phyloP scores from a whole-genome alignment of 306 rosid species.

The Arachis stenosperma region DNA sequence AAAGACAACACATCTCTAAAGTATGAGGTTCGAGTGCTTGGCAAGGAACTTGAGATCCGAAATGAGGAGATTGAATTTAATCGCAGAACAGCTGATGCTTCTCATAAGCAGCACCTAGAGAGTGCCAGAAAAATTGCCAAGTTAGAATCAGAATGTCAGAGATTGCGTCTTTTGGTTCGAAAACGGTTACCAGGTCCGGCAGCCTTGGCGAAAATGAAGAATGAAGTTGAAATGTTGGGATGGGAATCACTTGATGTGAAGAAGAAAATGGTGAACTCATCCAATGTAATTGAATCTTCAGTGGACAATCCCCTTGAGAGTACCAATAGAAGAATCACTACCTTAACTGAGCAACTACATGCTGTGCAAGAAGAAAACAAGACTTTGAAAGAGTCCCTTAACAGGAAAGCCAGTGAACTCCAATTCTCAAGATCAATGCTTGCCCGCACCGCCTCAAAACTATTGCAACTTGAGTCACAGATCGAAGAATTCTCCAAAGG shows the following conservation, averaged over 20 bases:
- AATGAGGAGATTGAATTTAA: conserved; percentile 81
- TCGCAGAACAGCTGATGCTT: conserved; percentile 64
- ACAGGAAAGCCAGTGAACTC: conserved; percentile 63
- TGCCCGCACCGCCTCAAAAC: conserved; percentile 59
- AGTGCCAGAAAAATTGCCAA: conserved; percentile 66
- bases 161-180: conserved; percentile 65
- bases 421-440: conserved; percentile 70
- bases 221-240: conserved; percentile 76
- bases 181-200: conserved; percentile 86
- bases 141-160: conserved; percentile 92
- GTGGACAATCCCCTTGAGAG: conserved; percentile 53
- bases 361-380: conserved; percentile 74
- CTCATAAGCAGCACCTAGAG: conserved; percentile 75
- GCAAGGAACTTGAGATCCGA: conserved; percentile 81
- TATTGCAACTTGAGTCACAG: conserved; percentile 52
- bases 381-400: conserved; percentile 58
- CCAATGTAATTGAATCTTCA: conserved; percentile 47
- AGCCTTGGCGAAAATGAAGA: conserved; percentile 74
- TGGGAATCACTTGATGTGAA: conserved; percentile 58
- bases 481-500: conserved; percentile 50
- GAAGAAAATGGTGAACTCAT: conserved; percentile 53
- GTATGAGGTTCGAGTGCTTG: conserved; percentile 76
- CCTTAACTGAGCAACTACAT: conserved; percentile 59
- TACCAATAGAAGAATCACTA: conserved; percentile 42
- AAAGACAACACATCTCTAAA: conserved; percentile 63